A percentile compares a stretch with the other conserved stretches of the same genome.
phyloP scores from a whole-genome alignment of 2,329 filamentous ascomycete species.

The Paracoccidioides brasiliensis region DNA sequence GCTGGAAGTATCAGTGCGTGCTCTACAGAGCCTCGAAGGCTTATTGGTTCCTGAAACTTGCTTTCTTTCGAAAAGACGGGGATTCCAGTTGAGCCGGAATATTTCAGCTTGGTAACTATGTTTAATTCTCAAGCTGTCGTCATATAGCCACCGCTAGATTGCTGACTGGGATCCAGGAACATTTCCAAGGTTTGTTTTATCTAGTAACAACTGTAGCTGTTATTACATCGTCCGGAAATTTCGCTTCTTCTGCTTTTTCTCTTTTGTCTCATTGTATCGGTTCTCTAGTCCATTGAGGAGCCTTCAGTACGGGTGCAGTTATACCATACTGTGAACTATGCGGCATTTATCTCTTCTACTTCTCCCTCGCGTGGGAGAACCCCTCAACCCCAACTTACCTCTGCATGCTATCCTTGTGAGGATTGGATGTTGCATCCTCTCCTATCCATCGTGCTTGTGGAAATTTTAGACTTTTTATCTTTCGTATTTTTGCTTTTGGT shows the following conservation, averaged over 20 bases:
- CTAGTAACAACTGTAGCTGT: not conserved
- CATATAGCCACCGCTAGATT: not conserved
- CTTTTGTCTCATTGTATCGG: not conserved
- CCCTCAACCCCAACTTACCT: not conserved
- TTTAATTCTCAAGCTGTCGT: not conserved
- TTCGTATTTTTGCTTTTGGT: not conserved
- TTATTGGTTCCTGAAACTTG: not conserved
- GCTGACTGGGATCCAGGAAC: not conserved
- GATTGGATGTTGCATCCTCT: not conserved
- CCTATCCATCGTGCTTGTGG: not conserved
- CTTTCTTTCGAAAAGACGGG: too few relatives aligned
- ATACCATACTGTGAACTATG: not conserved
- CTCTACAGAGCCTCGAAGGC: not conserved
- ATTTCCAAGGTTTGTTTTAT: not conserved
- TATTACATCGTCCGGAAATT: not conserved
- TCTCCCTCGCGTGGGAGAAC: not conserved
- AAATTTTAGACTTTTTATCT: not conserved
- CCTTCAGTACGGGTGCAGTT: not conserved
- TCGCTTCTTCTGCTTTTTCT: not conserved
- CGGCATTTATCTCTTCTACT: not conserved
- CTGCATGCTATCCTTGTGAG: not conserved
- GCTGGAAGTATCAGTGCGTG: not conserved
- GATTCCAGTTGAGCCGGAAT: too few relatives aligned
- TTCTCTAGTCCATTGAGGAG: not conserved
- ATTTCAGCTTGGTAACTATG: not conserved